A percentile compares a stretch with the other conserved stretches of the same genome.
These are phyloP conservation scores for Penicillium roqueforti DNA, from an alignment of 495 filamentous ascomycete species.

Conservation along the genomic window DNA sequence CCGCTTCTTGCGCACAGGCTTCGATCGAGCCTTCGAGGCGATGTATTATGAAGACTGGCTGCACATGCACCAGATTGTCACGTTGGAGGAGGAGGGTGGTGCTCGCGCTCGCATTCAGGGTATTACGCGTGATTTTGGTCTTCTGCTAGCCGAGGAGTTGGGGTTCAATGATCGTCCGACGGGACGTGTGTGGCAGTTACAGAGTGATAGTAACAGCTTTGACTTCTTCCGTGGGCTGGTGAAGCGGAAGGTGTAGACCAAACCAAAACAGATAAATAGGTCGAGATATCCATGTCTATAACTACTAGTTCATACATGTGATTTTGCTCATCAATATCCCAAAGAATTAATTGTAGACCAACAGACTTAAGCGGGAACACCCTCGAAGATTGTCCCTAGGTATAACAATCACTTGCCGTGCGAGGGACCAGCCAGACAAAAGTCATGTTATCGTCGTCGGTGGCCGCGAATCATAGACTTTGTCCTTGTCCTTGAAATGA, in stretches of 20 bases:
- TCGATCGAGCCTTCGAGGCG: slow-evolving; percentile 64
- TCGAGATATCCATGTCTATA: neutral
- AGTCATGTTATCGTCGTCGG: neutral
- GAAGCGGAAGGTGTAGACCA: slow-evolving; percentile 60
- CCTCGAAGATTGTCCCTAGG: too few species aligned
- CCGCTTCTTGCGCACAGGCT: slow-evolving; percentile 68
- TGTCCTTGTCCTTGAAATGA: neutral
- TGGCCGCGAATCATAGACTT: neutral
- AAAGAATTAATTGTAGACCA: too few species aligned
- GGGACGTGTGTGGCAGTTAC: slow-evolving; percentile 75
- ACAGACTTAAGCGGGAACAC: too few species aligned
- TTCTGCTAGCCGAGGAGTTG: slow-evolving; percentile 79
- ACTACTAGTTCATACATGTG: neutral
- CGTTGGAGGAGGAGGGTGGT: slow-evolving; percentile 77
- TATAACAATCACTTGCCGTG: too few species aligned
- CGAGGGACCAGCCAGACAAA: neutral
- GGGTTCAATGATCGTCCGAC: slow-evolving; percentile 66
- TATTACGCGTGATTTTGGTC: slow-evolving; percentile 82
- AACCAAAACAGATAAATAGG: neutral
- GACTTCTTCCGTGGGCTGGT: slow-evolving; percentile 93
- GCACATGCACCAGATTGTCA: slow-evolving; percentile 86
- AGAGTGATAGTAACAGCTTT: slow-evolving; percentile 98
- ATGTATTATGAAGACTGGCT: slow-evolving; percentile 87
- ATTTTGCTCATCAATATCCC: neutral
- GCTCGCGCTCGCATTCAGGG: slow-evolving; percentile 77